A percentile compares a stretch with the other conserved stretches of the same genome.
phyloP scores from a whole-genome alignment of 1,139 yeast genomes.

The Magnusiomyces magnusii region DNA sequence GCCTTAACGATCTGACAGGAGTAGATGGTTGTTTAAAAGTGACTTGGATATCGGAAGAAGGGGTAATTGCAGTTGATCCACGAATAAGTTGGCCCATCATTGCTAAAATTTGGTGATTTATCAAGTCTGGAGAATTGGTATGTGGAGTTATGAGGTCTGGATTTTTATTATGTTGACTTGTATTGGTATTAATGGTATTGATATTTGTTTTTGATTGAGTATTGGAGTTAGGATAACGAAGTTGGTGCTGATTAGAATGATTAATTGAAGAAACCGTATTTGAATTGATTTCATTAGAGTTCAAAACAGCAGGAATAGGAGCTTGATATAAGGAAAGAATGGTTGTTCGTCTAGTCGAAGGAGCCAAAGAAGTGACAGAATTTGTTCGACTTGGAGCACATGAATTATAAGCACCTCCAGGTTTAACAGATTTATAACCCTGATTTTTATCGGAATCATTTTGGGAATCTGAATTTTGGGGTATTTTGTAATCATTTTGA shows the following conservation, averaged over 20 bases:
- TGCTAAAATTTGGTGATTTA: background rate
- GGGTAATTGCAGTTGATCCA: background rate
- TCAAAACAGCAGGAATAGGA: conserved; percentile 27
- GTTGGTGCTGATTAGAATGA: background rate
- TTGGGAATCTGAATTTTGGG: background rate
- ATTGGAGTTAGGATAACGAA: background rate
- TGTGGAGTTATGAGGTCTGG: too few species aligned
- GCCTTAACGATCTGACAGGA: background rate
- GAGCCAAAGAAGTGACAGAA: conserved; percentile 10
- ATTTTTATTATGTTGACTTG: too few species aligned
- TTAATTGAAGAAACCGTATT: background rate
- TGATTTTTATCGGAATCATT: background rate
- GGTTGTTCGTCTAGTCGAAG: conserved; percentile 24
- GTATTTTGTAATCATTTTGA: too few species aligned
- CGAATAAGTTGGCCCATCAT: conserved; percentile 2
- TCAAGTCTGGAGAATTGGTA: background rate
- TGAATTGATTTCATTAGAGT: conserved; percentile 15
- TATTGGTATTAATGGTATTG: background rate
- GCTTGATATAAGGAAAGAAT: conserved; percentile 28
- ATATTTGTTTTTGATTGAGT: background rate
- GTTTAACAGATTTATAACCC: conserved; percentile 8
- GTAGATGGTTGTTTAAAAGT: conserved; percentile 1
- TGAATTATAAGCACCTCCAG: conserved; percentile 24
- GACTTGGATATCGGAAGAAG: background rate
- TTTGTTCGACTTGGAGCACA: conserved; percentile 2